Conservation (phyloP, 139 green algal genomes). For the Gonium pectorale region DNA sequence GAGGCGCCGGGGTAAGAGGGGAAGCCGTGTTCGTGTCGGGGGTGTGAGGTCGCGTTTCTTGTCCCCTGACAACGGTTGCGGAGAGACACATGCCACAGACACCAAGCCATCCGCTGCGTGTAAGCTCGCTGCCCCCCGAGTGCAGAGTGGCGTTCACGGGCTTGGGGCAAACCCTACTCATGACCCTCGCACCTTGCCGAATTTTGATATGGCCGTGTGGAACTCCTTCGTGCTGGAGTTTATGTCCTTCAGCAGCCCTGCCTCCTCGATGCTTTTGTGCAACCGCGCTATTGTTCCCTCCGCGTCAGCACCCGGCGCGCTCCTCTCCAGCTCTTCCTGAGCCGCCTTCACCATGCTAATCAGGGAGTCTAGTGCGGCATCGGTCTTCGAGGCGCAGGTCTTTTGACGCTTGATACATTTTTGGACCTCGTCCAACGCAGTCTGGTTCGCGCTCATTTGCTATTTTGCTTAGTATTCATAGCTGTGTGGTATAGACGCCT, state of each 20-base stretch:
- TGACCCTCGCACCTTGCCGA: constrained; percentile 77
- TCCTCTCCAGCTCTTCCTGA: constrained; percentile 3
- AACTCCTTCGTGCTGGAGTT: constrained; percentile 83
- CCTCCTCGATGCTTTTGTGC: constrained; percentile 19
- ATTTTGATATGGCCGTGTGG: constrained; percentile 76
- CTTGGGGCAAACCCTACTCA: not conserved
- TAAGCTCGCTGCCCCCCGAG: too few relatives aligned
- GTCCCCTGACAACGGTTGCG: too few relatives aligned
- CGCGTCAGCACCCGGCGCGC: not conserved
- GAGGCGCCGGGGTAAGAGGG: not conserved
- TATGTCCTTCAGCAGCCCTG: constrained; percentile 54
- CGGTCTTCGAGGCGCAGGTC: constrained; percentile 58
- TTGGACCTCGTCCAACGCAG: constrained; percentile 68
- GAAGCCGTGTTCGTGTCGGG: too few relatives aligned
- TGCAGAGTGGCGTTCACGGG: too few relatives aligned
- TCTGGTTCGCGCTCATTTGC: constrained; percentile 12
- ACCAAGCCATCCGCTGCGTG: too few relatives aligned
- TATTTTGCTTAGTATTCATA: too few relatives aligned
- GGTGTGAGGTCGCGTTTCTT: too few relatives aligned
- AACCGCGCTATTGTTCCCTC: constrained; percentile 45
- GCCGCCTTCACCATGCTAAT: constrained; percentile 45
- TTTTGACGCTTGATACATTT: constrained; percentile 84
- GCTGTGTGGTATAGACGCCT: too few relatives aligned
- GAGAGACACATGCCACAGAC: too few relatives aligned
- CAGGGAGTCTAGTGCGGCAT: constrained; percentile 58